These are phyloP conservation scores for Handroanthus guayacan DNA, from an alignment of 257 asterid genomes.

Conservation along the genomic window DNA sequence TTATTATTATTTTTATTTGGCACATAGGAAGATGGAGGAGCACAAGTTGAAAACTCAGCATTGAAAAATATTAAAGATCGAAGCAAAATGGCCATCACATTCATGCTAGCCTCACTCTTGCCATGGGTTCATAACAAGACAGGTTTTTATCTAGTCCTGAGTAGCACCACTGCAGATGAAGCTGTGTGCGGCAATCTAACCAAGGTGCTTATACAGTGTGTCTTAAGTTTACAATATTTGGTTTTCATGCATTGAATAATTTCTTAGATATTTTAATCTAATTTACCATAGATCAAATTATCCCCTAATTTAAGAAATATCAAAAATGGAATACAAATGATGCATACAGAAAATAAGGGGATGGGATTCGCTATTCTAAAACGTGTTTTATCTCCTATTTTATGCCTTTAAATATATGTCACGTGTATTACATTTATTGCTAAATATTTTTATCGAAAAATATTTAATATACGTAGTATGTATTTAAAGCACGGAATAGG, in stretches of 20 bases:
- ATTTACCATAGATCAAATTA: not conserved
- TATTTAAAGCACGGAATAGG: too few species aligned
- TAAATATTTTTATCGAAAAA: too few species aligned
- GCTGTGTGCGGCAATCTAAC: constrained; percentile 76
- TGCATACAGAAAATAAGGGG: too few species aligned
- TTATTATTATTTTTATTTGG: not conserved
- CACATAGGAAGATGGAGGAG: constrained; percentile 66
- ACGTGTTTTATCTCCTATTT: too few species aligned
- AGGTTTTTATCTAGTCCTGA: constrained; percentile 78
- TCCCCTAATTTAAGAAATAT: too few species aligned
- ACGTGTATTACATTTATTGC: too few species aligned
- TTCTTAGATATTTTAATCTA: not conserved
- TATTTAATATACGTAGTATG: too few species aligned
- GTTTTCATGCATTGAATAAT: not conserved
- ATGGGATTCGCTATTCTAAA: too few species aligned
- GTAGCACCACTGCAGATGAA: constrained; percentile 85
- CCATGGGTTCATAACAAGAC: constrained; percentile 76
- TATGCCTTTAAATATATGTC: too few species aligned
- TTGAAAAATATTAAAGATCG: constrained; percentile 67
- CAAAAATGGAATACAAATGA: too few species aligned
- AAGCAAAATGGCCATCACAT: constrained; percentile 66
- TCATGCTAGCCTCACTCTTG: constrained; percentile 77
- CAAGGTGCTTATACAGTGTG: constrained; percentile 45
- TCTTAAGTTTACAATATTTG: not conserved
- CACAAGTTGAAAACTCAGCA: constrained; percentile 59